Conservation (phyloP, 2,329 filamentous ascomycete genomes). For the Simplicillium aogashimaense region DNA sequence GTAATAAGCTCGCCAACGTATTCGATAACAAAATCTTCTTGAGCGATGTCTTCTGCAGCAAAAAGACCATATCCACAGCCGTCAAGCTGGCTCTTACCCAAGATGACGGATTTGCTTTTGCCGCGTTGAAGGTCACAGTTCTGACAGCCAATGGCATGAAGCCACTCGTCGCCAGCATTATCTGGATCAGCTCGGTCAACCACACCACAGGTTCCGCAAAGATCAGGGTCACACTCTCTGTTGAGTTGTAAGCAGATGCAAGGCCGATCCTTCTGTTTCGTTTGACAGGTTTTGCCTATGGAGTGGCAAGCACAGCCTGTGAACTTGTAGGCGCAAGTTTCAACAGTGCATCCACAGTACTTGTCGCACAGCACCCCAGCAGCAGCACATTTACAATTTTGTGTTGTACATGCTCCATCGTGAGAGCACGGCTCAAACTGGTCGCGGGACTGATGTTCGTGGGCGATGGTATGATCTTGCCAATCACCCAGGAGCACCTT, state of each 20-base stretch:
- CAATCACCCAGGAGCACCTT: slow-evolving; percentile 45
- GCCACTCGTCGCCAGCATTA: slow-evolving; percentile 49
- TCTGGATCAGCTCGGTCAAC: slow-evolving; percentile 56
- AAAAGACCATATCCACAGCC: slow-evolving; percentile 68
- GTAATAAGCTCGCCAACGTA: slow-evolving; percentile 72
- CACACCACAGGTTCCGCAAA: slow-evolving; percentile 64
- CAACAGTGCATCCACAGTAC: slow-evolving; percentile 54
- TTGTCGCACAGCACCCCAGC: slow-evolving; percentile 61
- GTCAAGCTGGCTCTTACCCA: slow-evolving; percentile 60
- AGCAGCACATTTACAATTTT: slow-evolving; percentile 53
- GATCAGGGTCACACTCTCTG: slow-evolving; percentile 70
- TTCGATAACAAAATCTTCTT: slow-evolving; percentile 69
- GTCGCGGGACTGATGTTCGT: slow-evolving; percentile 45
- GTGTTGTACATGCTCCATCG: slow-evolving; percentile 52
- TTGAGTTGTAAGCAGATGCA: slow-evolving; percentile 66
- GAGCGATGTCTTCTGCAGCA: slow-evolving; percentile 54
- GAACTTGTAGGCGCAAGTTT: slow-evolving; percentile 52
- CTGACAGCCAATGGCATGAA: slow-evolving; percentile 53
- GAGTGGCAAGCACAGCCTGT: slow-evolving; percentile 56
- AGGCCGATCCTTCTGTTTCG: slow-evolving; percentile 44
- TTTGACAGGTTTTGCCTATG: slow-evolving; percentile 47
- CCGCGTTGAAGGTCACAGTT: slow-evolving; percentile 66
- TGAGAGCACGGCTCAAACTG: slow-evolving; percentile 59
- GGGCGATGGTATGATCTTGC: slow-evolving; percentile 43
- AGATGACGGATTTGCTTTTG: slow-evolving; percentile 51